These are phyloP conservation scores for Hemisphaericaspora lyxosophila DNA, from an alignment of 1,139 yeast species.

Conservation along the genomic window DNA sequence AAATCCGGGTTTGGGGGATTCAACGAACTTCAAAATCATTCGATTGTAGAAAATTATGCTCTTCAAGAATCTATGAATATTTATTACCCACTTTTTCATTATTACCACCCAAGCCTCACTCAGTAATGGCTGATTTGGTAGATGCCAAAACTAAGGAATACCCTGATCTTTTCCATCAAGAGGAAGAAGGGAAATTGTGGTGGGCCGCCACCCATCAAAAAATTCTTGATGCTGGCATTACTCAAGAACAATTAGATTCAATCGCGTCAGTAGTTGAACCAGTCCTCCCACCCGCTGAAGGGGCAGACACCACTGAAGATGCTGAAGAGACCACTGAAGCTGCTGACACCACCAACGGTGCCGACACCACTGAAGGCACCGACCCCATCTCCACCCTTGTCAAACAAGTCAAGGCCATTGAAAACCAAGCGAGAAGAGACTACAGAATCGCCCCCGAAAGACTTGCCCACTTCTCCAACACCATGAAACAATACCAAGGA, in stretches of 20 bases:
- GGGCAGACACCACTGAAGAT: too few species aligned
- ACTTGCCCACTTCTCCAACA: slow-evolving; percentile 60
- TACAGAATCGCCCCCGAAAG: slow-evolving; percentile 66
- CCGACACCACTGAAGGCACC: slow-evolving; percentile 39
- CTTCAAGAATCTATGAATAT: slow-evolving; percentile 91
- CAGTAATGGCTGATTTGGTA: slow-evolving; percentile 62
- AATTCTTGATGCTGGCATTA: slow-evolving; percentile 47
- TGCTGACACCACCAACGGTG: slow-evolving; percentile 22
- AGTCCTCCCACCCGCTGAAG: too few species aligned
- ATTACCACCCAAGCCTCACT: slow-evolving; percentile 82
- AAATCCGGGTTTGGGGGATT: slow-evolving; percentile 90
- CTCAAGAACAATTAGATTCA: slow-evolving; percentile 41
- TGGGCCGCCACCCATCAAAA: slow-evolving; percentile 59
- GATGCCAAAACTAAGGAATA: slow-evolving; percentile 49
- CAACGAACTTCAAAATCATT: slow-evolving; percentile 87
- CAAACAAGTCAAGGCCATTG: slow-evolving; percentile 61
- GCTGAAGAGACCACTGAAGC: slow-evolving; percentile 1
- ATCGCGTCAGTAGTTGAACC: slow-evolving; percentile 4
- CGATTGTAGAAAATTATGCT: slow-evolving; percentile 94
- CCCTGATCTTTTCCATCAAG: slow-evolving; percentile 57
- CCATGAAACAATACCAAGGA: slow-evolving; percentile 76
- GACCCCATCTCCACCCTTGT: too few species aligned
- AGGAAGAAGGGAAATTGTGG: slow-evolving; percentile 65
- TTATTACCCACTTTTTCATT: slow-evolving; percentile 87
- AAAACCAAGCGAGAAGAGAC: slow-evolving; percentile 65